A percentile compares a stretch with the other conserved stretches of the same genome.
Conservation (phyloP, 2,329 filamentous ascomycete species). For the Stylonectria norvegica region DNA sequence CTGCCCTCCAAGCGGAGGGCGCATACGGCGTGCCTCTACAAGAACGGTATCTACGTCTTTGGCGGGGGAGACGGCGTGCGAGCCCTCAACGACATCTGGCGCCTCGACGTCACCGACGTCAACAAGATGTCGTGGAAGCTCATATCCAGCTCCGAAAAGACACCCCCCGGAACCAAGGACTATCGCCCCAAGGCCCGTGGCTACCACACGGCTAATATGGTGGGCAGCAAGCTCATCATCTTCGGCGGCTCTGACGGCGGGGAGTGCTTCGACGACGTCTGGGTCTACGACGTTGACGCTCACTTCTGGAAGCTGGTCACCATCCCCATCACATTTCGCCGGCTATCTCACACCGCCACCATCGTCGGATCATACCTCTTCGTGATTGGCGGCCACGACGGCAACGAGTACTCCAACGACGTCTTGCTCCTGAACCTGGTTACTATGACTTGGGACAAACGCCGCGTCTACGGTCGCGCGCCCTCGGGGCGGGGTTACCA, state of each 20-base stretch:
- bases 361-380: conserved; percentile 69
- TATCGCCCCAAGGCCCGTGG: conserved; percentile 60
- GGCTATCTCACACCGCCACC: conserved; percentile 65
- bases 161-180: conserved; percentile 32
- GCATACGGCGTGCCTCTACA: conserved; percentile 69
- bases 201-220: conserved; percentile 72
- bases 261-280: conserved; percentile 70
- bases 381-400: conserved; percentile 67
- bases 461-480: conserved; percentile 60
- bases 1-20: conserved; percentile 60
- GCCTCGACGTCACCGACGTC: conserved; percentile 64
- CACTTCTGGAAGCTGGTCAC: conserved; percentile 57
- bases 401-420: conserved; percentile 66
- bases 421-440: conserved; percentile 66
- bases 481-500: conserved; percentile 66
- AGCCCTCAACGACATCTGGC: conserved; percentile 68
- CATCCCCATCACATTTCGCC: conserved; percentile 59
- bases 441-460: conserved; percentile 70
- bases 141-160: conserved; percentile 49
- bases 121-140: conserved; percentile 67
- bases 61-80: conserved; percentile 68
- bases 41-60: conserved; percentile 69
- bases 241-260: conserved; percentile 68
- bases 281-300: conserved; percentile 67
- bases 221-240: conserved; percentile 68